Conservation (phyloP, 2,329 filamentous ascomycete species). For the Neopestalotiopsis sp. region DNA sequence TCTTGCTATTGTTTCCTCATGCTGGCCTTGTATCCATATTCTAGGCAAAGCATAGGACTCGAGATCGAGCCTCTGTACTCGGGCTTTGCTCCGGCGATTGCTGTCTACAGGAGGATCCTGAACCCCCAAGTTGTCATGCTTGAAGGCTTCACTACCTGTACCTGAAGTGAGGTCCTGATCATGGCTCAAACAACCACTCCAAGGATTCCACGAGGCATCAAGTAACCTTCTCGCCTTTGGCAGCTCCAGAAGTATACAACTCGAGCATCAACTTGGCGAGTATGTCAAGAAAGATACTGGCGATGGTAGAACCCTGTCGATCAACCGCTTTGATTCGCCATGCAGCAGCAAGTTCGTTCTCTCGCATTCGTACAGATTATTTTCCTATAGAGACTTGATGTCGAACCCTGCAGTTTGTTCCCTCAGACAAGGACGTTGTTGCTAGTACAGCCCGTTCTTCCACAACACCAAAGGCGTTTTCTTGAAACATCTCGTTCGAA, state of each 20-base stretch:
- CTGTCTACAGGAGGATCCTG: background rate
- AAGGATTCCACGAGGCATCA: background rate
- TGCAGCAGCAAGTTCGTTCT: background rate
- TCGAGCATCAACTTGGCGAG: too few relatives aligned
- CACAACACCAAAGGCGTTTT: background rate
- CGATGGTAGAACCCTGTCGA: background rate
- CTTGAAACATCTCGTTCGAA: background rate
- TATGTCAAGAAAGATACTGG: too few relatives aligned
- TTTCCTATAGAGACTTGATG: background rate
- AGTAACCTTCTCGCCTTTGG: background rate
- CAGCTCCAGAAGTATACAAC: too few relatives aligned
- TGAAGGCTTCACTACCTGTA: too few relatives aligned
- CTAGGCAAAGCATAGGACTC: background rate
- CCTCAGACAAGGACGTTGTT: background rate
- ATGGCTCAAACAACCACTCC: too few relatives aligned
- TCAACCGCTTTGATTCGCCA: background rate
- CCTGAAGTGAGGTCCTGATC: too few relatives aligned
- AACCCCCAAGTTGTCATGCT: background rate
- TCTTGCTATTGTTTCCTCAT: background rate
- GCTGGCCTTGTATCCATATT: background rate
- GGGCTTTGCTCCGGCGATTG: background rate
- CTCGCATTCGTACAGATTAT: background rate
- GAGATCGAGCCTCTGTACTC: background rate
- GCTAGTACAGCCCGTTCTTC: slow-evolving; percentile 8
- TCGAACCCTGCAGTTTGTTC: background rate